Base-by-base conservation (phyloP, 225 moss, liverwort and hornwort species). In the Rhytidiadelphus loreus region DNA sequence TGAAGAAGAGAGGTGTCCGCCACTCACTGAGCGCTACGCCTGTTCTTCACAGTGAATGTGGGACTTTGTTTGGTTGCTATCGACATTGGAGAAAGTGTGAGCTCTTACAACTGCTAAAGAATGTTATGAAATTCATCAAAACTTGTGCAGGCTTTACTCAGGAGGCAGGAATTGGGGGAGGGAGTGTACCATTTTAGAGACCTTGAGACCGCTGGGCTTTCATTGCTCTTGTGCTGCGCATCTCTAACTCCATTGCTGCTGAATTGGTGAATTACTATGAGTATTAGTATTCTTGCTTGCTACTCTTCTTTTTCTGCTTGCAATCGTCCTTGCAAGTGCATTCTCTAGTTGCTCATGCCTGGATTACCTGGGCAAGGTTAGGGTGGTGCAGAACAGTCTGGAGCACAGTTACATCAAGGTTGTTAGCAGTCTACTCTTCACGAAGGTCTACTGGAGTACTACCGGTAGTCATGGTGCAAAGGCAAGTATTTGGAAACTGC, bases 101-200 rank as follows among this genome's bases (percentile, higher is more conserved):
- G 86, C 23, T 30, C 53, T 53, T 39, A 63, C 41, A 63, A 41
- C 63, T 39, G 61, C 48, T 48, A 52, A 50, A 21, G 52, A 75
- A 30, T 50, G 63, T 62, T 32, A 24, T 8, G 52, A 65, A 55
- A 58, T 46, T 58, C 25, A 46, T 43, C 68, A 35, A 64, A 52
- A 57, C 79, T 79, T 79, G 56, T 86, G 56, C 26, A 66, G 65
- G 32, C 46, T 76, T 72, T 57, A 60, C 24, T 16, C 62, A 77
- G 28, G 44, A 76, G 39, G 82, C 58, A 74, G 80, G 64, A 30
- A 11, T 44, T 83, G 43, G 39, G 83, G 8, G 52, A 85, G 71
- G 18, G 71, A 48, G 46, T 48, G 30, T 86, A 92, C 93, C 93
- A 90, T 91, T 85, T 81, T 85, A 81, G 12, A 80, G 86, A n/a